Percentiles rank a stretch among this genome's conserved stretches.
These are phyloP conservation scores for Diaporthe australafricana DNA, from an alignment of 2,329 filamentous ascomycete genomes.

Conservation along the genomic window DNA sequence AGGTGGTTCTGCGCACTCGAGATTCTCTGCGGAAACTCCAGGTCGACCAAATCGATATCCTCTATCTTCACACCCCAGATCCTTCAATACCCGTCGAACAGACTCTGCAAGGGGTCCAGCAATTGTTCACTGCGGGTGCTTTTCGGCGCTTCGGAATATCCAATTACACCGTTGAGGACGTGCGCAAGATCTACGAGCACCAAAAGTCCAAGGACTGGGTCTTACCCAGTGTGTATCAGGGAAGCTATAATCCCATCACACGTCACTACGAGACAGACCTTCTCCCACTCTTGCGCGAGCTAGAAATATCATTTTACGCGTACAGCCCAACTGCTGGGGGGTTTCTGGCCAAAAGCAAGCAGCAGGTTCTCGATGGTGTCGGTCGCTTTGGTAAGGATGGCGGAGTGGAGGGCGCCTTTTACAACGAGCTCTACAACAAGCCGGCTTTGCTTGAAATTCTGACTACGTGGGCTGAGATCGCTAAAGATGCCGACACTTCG, in stretches of 20 bases:
- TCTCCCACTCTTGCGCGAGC: constrained; percentile 55
- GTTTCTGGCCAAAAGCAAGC: constrained; percentile 61
- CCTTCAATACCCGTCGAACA: constrained; percentile 51
- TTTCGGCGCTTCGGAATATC: constrained; percentile 54
- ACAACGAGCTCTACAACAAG: constrained; percentile 13
- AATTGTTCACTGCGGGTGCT: constrained; percentile 50
- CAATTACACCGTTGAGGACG: constrained; percentile 52
- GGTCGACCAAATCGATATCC: background rate
- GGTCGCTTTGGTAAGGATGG: background rate
- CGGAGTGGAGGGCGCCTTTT: background rate
- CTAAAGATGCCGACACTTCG: background rate
- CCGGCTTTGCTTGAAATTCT: constrained; percentile 3
- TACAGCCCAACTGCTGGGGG: constrained; percentile 68
- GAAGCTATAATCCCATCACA: constrained; percentile 52
- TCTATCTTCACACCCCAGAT: constrained; percentile 21
- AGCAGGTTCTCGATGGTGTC: background rate
- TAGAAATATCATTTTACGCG: constrained; percentile 53
- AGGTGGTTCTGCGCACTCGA: background rate
- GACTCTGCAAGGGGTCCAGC: constrained; percentile 50
- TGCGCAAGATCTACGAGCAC: constrained; percentile 51
- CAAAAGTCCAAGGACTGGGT: constrained; percentile 52
- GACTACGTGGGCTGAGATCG: background rate
- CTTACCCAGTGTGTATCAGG: constrained; percentile 58
- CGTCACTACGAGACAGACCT: constrained; percentile 52
- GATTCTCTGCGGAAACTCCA: constrained; percentile 47